phyloP scores from a whole-genome alignment of 306 rosid species.

The Mimosa bimucronata region DNA sequence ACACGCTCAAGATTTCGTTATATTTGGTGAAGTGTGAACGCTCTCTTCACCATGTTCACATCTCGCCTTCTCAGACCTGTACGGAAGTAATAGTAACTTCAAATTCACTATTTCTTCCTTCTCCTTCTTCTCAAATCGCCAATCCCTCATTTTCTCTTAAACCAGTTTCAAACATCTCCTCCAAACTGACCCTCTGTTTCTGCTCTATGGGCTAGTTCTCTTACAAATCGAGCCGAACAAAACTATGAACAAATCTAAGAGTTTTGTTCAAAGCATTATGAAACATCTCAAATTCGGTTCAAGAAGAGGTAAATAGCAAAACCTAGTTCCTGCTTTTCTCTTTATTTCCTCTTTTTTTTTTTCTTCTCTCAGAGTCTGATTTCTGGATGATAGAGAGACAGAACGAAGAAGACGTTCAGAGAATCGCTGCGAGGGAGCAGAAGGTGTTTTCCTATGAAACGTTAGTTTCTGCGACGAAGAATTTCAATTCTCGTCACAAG shows the following conservation, averaged over 20 bases:
- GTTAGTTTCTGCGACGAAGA: slow-evolving; percentile 67
- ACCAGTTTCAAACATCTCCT: not conserved
- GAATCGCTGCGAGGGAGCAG: slow-evolving; percentile 87
- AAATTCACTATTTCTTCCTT: not conserved
- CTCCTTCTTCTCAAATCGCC: not conserved
- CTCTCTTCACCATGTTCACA: not conserved
- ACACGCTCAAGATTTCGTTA: not conserved
- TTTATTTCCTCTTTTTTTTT: not conserved
- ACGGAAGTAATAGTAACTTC: not conserved
- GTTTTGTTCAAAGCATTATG: slow-evolving; percentile 48
- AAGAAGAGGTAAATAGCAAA: slow-evolving; percentile 47
- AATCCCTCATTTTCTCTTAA: slow-evolving; percentile 8
- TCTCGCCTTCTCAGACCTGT: not conserved
- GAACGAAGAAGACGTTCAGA: slow-evolving; percentile 72
- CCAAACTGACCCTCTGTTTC: not conserved
- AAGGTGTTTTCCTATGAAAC: slow-evolving; percentile 64
- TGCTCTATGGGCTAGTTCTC: slow-evolving; percentile 51
- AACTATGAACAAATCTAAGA: slow-evolving; percentile 61
- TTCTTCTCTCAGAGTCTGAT: not conserved
- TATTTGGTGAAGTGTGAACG: not conserved
- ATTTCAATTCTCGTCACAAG: slow-evolving; percentile 62
- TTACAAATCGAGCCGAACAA: slow-evolving; percentile 11
- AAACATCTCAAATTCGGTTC: slow-evolving; percentile 58
- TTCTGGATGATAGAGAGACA: slow-evolving; percentile 43
- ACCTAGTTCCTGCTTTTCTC: slow-evolving; percentile 17